A percentile compares a stretch with the other conserved stretches of the same genome.
Evolutionary conservation across 2,329 filamentous ascomycete species (phyloP).

Genomic region (Dothideomycetes sp.): DNA sequence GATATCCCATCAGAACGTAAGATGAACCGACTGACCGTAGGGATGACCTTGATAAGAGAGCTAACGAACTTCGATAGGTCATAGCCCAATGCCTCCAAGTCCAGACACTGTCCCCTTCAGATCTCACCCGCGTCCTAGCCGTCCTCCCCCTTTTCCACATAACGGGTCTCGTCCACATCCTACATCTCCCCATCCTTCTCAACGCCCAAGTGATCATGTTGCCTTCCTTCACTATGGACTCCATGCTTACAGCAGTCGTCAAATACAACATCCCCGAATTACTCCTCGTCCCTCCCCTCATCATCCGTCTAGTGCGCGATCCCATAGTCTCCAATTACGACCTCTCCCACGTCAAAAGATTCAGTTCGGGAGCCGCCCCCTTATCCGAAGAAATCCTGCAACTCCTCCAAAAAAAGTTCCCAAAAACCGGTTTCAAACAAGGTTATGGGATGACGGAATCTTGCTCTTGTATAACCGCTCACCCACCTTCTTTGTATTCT

Average conservation of each 20-base stretch:
- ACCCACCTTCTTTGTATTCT: slow-evolving; percentile 46
- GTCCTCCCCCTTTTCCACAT: slow-evolving; percentile 56
- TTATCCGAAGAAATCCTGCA: slow-evolving; percentile 49
- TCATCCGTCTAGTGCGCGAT: slow-evolving; percentile 53
- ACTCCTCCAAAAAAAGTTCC: slow-evolving; percentile 47
- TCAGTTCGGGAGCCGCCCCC: slow-evolving; percentile 54
- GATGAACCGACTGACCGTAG: neutral
- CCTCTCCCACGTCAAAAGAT: slow-evolving; percentile 45
- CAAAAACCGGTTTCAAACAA: slow-evolving; percentile 53
- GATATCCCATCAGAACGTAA: slow-evolving; percentile 45
- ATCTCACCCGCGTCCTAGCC: slow-evolving; percentile 44
- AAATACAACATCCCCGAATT: slow-evolving; percentile 48
- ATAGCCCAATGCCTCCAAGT: slow-evolving; percentile 55
- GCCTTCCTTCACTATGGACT: slow-evolving; percentile 52
- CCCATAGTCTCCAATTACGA: slow-evolving; percentile 48
- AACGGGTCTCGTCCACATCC: slow-evolving; percentile 52
- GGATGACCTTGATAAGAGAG: neutral
- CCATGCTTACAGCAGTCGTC: slow-evolving; percentile 45
- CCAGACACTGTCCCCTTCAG: slow-evolving; percentile 41
- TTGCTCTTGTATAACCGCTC: slow-evolving; percentile 54
- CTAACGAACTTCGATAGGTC: neutral
- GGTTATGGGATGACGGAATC: slow-evolving; percentile 62
- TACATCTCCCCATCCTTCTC: slow-evolving; percentile 53
- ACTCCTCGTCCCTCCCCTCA: slow-evolving; percentile 51
- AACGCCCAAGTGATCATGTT: slow-evolving; percentile 61